phyloP scores from a whole-genome alignment of 139 green algal genomes.

The Auxenochlorella pyrenoidosa region DNA sequence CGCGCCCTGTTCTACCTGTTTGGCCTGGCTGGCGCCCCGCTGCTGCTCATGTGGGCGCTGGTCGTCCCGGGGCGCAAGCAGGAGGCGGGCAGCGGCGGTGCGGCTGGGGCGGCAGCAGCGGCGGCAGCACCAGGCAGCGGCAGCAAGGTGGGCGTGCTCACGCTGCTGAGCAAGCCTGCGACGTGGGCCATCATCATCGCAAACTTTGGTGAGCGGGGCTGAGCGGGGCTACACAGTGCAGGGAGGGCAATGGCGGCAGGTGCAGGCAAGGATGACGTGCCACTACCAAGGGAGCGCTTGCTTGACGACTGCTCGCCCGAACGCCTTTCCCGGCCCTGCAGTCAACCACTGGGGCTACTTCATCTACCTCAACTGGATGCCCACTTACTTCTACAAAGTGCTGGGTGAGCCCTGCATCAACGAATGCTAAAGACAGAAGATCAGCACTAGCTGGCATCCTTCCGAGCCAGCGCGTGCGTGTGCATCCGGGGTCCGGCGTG shows the following conservation, averaged over 20 bases:
- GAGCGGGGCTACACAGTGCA: no score
- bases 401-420: conserved; percentile 24
- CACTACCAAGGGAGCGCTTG: no score
- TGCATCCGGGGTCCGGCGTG: no score
- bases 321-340: neutral
- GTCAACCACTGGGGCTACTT: conserved; percentile 93
- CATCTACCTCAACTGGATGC: conserved; percentile 97
- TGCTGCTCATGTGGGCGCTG: conserved; percentile 77
- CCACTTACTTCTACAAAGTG: conserved; percentile 87
- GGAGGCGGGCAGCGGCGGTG: conserved; percentile 4
- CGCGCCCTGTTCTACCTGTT: conserved; percentile 84
- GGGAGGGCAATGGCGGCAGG: no score
- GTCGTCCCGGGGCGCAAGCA: conserved; percentile 59
- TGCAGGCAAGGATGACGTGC: no score
- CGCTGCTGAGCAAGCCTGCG: conserved; percentile 66
- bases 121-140: conserved; percentile 21
- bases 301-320: neutral
- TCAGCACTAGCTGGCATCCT: no score
- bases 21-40: conserved; percentile 73
- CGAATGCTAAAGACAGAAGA: no score
- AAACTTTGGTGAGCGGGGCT: conserved; percentile 65
- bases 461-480: no score
- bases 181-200: conserved; percentile 89
- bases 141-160: conserved; percentile 16
- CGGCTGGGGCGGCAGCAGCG: conserved; percentile 10